Evolutionary conservation across 768 basidiomycete species (phyloP), one percentile per base, ranked within the genome.

Genomic region (Solioccasus polychromus): DNA sequence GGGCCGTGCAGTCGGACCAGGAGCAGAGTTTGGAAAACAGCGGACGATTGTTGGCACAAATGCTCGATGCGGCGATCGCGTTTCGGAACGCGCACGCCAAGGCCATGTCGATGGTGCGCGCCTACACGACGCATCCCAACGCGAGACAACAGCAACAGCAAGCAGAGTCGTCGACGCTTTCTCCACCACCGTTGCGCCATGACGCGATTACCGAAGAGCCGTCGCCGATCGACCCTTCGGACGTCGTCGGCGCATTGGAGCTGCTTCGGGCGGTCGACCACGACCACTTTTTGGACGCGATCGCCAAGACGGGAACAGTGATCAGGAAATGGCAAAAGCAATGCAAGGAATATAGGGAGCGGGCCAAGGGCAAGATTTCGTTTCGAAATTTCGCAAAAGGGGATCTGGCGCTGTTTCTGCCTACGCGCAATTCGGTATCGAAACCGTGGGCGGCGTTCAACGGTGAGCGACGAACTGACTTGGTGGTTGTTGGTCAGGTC

Each of bases 381-480:
- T 97, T 97, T 68, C 76, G 92, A 56, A 95, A 94, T 69, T 98
- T 98, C 55, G 75, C 86, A 8, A 94, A 92, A 63, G 93, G 94
- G 9, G 96, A 99, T 68, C 73, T 99, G 40, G 95, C 94, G 1
- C 71, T 99, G 24, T 99, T 99, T 69, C 72, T 99, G 12, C 96
- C 96, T 2, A 99, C 96, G 0, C 76, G 94, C 37, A 97, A 97
- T 66, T 92, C 92, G 23, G 80, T 90, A 6, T 85, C 88, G 34
- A 92, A 89, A 63, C 89, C 92, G 1, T 99, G 96, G 95, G 96
- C 95, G 19, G 96, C 96, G 9, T 99, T 98, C 70, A 99, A 98
- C 67, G 88, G 93, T 92, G 61, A 57, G 82, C 50, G 32, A 9
- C 8, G 30, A 15, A 15, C 30, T 34, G 12, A 17, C 12, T 15